Percentiles rank a stretch among this genome's conserved stretches.
phyloP scores from a whole-genome alignment of 345 rosid species.

The Moricandia moricandioides region DNA sequence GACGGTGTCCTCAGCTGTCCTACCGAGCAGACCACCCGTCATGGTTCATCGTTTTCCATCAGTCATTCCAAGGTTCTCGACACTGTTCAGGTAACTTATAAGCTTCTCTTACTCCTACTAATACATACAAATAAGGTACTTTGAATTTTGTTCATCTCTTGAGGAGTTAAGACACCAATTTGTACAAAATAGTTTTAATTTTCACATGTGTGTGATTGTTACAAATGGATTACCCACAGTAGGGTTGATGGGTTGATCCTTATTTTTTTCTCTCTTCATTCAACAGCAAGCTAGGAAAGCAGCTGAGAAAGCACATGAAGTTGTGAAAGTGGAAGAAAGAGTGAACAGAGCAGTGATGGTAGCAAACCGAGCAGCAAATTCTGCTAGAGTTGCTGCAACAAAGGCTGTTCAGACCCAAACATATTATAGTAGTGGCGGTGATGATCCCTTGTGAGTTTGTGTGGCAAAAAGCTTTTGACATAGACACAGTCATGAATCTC shows the following conservation, averaged over 20 bases:
- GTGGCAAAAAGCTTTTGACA: constrained; percentile 28
- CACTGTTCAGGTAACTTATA: constrained; percentile 69
- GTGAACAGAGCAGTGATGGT: constrained; percentile 62
- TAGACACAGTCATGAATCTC: constrained; percentile 12
- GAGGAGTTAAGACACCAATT: background rate
- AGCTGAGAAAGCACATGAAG: constrained; percentile 54
- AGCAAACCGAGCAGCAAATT: constrained; percentile 80
- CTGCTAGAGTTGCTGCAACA: constrained; percentile 81
- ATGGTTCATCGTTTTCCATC: constrained; percentile 74
- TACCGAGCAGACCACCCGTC: constrained; percentile 43
- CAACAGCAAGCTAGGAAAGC: constrained; percentile 71
- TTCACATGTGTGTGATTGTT: background rate
- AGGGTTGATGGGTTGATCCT: constrained; percentile 17
- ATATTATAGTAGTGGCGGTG: constrained; percentile 35
- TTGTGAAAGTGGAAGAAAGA: constrained; percentile 59
- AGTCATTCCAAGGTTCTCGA: constrained; percentile 86
- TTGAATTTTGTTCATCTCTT: background rate
- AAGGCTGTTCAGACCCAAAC: constrained; percentile 69
- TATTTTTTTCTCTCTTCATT: background rate
- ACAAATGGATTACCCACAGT: background rate
- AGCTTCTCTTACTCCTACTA: background rate
- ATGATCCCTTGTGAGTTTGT: constrained; percentile 32
- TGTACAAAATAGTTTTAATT: background rate
- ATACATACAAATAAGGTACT: background rate
- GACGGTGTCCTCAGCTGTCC: constrained; percentile 45